Base-by-base conservation (phyloP, 2,329 filamentous ascomycete genomes). In the Fusarium marasasianum region DNA sequence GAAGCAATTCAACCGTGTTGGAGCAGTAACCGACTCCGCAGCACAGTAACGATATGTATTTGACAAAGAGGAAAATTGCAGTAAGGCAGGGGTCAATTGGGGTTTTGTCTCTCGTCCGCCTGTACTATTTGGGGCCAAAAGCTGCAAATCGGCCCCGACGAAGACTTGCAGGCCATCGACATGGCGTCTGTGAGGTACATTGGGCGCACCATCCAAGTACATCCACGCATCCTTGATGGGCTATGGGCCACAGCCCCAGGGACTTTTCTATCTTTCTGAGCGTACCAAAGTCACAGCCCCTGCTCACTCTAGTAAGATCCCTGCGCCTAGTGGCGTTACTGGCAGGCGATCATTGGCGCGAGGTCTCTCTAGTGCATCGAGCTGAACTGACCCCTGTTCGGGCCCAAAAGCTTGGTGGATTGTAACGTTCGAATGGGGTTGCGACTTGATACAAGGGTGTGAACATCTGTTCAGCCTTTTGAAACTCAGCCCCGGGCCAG, bases 341-440 rank as follows among this genome's bases (percentile, higher is more conserved):
- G 41, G 40, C 33, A 35, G 48, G 60, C 29, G 26, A 33, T 65
- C 47, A 77, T 77, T 77, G 75, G 73, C 20, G 24, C 33, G 41
- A 51, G 24, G 20, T 7, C 40, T 48, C 41, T 45, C 56, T 77
- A 74, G 75, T 61, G 75, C 48, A 47, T 31, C 31, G 69, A 77
- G 75, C 75, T 77, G 75, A 77, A 73, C 48, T 37, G 37, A 55
- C 51, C 59, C 63, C 63, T 65, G 58, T 51, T 57, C 47, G 31
- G 20, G 41, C 56, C 55, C 24, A 38, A 44, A 48, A 59, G 51
- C 57, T 51, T 74, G 26, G 58, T 44, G 44, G 29, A 57, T 33
- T 17, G 45, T 48, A 18, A 24, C 43, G 17, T 45, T 20, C 38
- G 57, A 60, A 71, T 71, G 57, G 50, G 44, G 29, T 43, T 50